phyloP scores from a whole-genome alignment of 768 basidiomycete genomes.

The Kwoniella newhampshirensis region DNA sequence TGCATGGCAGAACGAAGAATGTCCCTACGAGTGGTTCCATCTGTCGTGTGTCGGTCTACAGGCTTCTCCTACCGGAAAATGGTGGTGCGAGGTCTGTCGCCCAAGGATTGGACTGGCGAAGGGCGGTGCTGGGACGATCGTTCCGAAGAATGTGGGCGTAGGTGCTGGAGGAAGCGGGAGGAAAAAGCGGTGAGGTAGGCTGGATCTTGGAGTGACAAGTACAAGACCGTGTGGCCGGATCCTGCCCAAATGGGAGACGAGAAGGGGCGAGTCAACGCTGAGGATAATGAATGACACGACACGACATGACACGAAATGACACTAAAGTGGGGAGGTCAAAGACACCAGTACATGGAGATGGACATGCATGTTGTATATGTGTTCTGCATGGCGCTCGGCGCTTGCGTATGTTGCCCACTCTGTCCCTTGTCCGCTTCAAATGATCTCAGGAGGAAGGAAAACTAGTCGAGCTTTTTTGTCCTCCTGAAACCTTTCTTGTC shows the following conservation, averaged over 20 bases:
- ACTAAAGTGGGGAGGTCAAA: not conserved
- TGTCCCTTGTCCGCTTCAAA: too few relatives aligned
- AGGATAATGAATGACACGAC: too few relatives aligned
- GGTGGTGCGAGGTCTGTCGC: conserved; percentile 47
- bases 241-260: too few relatives aligned
- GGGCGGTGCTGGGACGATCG: conserved; percentile 25
- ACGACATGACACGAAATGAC: not conserved
- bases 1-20: conserved; percentile 48
- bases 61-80: conserved; percentile 39
- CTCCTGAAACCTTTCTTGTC: conserved; percentile 40
- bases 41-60: conserved; percentile 41
- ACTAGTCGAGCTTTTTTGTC: conserved; percentile 41
- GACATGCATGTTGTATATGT: conserved; percentile 4
- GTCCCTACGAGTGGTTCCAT: conserved; percentile 52
- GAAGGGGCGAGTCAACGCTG: too few relatives aligned
- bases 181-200: conserved; percentile 3
- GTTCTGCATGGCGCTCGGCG: too few relatives aligned
- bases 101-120: conserved; percentile 28
- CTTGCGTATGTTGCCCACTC: too few relatives aligned
- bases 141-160: conserved; percentile 5
- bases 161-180: not conserved
- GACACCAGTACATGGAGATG: not conserved
- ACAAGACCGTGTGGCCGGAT: not conserved
- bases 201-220: too few relatives aligned
- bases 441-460: too few relatives aligned